Conservation (phyloP, 306 rosid species). For the Casuarina glauca region DNA sequence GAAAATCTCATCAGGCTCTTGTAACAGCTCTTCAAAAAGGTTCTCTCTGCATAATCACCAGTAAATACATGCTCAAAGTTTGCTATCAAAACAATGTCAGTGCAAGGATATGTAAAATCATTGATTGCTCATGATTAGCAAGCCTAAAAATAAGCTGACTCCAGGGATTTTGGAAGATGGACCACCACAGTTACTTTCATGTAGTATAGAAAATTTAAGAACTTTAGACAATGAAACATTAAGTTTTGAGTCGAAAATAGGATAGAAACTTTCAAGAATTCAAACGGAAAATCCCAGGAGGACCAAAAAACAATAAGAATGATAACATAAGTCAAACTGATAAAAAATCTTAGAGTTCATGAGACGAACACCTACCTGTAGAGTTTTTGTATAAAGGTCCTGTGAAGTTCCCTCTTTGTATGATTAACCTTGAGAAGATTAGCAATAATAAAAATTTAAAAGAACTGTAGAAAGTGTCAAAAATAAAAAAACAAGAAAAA, state of each 20-base stretch:
- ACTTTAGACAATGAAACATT: not conserved
- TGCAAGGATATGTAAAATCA: not conserved
- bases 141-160: not conserved
- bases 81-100: not conserved
- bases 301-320: not conserved
- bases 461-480: not conserved
- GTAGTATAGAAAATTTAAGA: not conserved
- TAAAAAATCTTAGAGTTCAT: not conserved
- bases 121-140: not conserved
- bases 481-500: not conserved
- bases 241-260: not conserved
- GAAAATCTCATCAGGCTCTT: conserved; percentile 32
- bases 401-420: conserved; percentile 37
- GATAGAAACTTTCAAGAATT: not conserved
- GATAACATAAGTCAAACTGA: not conserved
- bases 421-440: conserved; percentile 37
- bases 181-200: not conserved
- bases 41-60: conserved; percentile 34
- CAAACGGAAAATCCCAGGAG: not conserved
- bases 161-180: not conserved
- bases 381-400: conserved; percentile 31
- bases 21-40: conserved; percentile 45
- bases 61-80: conserved; percentile 12
- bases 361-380: conserved; percentile 31
- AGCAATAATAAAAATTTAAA: conserved; percentile 1